Evolutionary conservation across 345 rosid species (phyloP), one percentile per base, ranked within the genome.

Genomic region (Euphorbia tirucalli): DNA sequence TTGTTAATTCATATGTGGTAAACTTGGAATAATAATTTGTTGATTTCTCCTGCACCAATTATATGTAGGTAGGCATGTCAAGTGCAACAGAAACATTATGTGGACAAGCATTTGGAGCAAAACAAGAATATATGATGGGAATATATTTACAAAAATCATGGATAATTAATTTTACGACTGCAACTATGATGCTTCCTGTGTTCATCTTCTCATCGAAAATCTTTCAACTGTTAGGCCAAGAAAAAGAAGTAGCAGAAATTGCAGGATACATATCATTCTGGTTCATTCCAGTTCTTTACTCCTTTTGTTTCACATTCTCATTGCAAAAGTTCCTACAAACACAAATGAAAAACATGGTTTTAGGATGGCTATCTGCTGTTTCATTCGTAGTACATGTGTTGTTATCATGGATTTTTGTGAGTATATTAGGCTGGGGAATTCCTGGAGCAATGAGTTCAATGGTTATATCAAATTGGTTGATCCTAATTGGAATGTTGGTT

Each of bases 11-110:
- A n/a, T n/a, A n/a, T n/a, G n/a, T n/a, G n/a, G n/a, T n/a, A n/a
- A n/a, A 2, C 9, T 41, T 10, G 10, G 44, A 41, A 6, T 1
- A 41, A 4, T 10, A 41, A 41, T 41, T 41, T 1, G 9, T 41
- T 41, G 44, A 41, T 41, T 41, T 43, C 27, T 60, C 41, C 24
- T 50, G 1, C 0, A 19, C 10, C 0, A 18, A 31, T 19, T 2
- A 19, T 19, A 21, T 66, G 68, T 43, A 82, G 85, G 28, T 77
- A 9, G 85, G 85, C 28, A 82, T 79, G 83, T 76, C 77, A 7
- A 82, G 85, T 27, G 85, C 85, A 1, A 73, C 82, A 0, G 85
- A 82, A 48, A 82, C 83, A 5, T 55, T 82, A 16, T 82, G 85
- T 2, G 81, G 85, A 11, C 85, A 79, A 71, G 85, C 85, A 21